Percentiles rank a stretch among this genome's conserved stretches.
These are phyloP conservation scores for Termitomyces sp. DNA, from an alignment of 768 basidiomycete species.

Conservation along the genomic window DNA sequence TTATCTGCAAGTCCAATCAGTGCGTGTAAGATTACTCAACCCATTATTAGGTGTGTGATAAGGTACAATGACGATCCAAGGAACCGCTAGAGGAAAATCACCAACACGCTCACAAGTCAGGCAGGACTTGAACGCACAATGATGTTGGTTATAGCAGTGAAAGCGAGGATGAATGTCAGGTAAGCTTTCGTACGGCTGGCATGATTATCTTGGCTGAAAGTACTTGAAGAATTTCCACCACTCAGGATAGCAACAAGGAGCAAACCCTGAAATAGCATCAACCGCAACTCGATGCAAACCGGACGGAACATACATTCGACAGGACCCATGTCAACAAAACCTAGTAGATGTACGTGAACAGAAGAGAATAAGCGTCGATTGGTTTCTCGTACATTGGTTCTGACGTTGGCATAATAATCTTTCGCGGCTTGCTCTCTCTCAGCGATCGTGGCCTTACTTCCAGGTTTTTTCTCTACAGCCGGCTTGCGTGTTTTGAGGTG, in stretches of 20 bases:
- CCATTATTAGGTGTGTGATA: slow-evolving; percentile 23
- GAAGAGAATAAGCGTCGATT: not conserved
- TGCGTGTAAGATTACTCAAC: slow-evolving; percentile 11
- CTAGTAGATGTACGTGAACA: slow-evolving; percentile 21
- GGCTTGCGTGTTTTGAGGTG: slow-evolving; percentile 59
- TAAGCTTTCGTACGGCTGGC: slow-evolving; percentile 66
- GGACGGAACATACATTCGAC: slow-evolving; percentile 57
- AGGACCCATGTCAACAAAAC: slow-evolving; percentile 78
- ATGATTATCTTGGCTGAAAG: slow-evolving; percentile 48
- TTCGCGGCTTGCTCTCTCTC: slow-evolving; percentile 73
- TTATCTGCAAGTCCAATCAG: slow-evolving; percentile 7
- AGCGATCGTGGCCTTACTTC: slow-evolving; percentile 31
- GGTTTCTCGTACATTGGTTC: slow-evolving; percentile 57
- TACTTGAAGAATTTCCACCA: slow-evolving; percentile 47
- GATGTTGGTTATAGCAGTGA: slow-evolving; percentile 74
- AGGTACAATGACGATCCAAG: slow-evolving; percentile 26
- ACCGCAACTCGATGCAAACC: not conserved
- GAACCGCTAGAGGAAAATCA: slow-evolving; percentile 19
- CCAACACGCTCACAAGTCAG: not conserved
- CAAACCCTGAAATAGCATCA: slow-evolving; percentile 42
- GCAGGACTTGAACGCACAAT: slow-evolving; percentile 34
- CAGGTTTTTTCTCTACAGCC: slow-evolving; percentile 24
- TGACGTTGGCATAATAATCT: slow-evolving; percentile 84
- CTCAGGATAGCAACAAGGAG: slow-evolving; percentile 66
- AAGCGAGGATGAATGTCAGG: slow-evolving; percentile 73